These are phyloP conservation scores for Aspergillus brunneoviolaceus DNA, from an alignment of 2,329 filamentous ascomycete species.

Conservation along the genomic window DNA sequence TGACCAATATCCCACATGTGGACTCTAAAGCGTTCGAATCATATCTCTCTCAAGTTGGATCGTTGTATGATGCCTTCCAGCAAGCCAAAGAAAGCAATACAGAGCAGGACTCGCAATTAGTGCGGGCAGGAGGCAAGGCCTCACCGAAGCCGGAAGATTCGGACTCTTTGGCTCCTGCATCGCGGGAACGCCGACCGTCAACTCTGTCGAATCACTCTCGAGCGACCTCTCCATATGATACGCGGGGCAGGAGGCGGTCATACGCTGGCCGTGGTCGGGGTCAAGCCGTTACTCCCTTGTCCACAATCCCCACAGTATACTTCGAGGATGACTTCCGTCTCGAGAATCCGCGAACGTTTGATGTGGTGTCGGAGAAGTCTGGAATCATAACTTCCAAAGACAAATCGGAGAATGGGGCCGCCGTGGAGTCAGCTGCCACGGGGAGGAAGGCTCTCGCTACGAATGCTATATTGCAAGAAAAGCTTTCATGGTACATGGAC, in stretches of 20 bases:
- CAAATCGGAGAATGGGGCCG: slow-evolving; percentile 56
- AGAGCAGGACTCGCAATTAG: slow-evolving; percentile 53
- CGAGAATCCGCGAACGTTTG: slow-evolving; percentile 93
- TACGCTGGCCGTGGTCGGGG: slow-evolving; percentile 55
- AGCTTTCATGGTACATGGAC: slow-evolving; percentile 99
- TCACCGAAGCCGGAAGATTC: slow-evolving; percentile 50
- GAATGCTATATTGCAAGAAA: slow-evolving; percentile 96
- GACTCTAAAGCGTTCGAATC: slow-evolving; percentile 76
- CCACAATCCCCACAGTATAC: slow-evolving; percentile 89
- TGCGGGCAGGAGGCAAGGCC: slow-evolving; percentile 46
- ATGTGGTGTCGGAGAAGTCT: slow-evolving; percentile 92
- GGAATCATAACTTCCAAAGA: slow-evolving; percentile 78
- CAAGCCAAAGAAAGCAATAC: slow-evolving; percentile 77
- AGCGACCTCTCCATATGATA: slow-evolving; percentile 48
- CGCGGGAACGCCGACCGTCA: slow-evolving; percentile 43
- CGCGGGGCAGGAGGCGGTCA: slow-evolving; percentile 51
- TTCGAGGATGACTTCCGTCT: slow-evolving; percentile 94
- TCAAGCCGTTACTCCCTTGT: slow-evolving; percentile 78
- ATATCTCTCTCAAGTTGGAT: slow-evolving; percentile 82
- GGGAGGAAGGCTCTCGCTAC: slow-evolving; percentile 84
- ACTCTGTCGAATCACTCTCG: slow-evolving; percentile 45
- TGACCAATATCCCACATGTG: slow-evolving; percentile 83
- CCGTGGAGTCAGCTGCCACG: slow-evolving; percentile 54
- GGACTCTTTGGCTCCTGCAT: slow-evolving; percentile 48
- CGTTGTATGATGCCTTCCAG: slow-evolving; percentile 84